Evolutionary conservation across 768 basidiomycete genomes (phyloP), one percentile per base, ranked within the genome.

Genomic region (Calocera viscosa): DNA sequence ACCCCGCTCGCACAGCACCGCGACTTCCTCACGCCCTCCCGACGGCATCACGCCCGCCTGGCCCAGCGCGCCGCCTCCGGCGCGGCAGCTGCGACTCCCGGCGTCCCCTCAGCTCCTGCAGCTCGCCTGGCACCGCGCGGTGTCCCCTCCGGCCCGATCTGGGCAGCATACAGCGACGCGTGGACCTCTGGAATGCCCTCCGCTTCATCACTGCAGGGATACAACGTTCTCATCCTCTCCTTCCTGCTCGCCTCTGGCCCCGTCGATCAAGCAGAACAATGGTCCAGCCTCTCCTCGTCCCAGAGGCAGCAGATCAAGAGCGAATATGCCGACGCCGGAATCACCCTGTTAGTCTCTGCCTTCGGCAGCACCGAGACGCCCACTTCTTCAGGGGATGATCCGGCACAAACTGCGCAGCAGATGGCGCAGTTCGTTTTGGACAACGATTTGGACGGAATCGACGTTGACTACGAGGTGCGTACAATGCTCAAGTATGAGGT

Each of bases 271-370:
- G 69, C 69, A 12, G 33, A 24, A n/a, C 41, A 32, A 7, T 70
- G 70, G 70, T 16, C 60, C 1, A 16, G 8, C 7, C 65, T 70
- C n/a, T n/a, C 63, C 16, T 39, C 32, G 41, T 38, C 49, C 53
- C 22, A 68, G 41, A 68, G 69, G n/a, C 64, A 64, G 14, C 60
- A 70, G 17, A 60, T 70, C 53, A 72, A 72, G 67, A 14, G 41
- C 11, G 65, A 70, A 24, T 73, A 73, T 68, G 65, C 64, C 24
- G 66, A 39, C 10, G 72, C 71, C 26, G 53, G 77, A 32, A 73
- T 76, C 65, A 71, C 71, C 3, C 64, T 76, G 17, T 74, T 77
- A 74, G 74, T 77, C n/a, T 74, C 75, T 32, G 75, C 75, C 3
- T 76, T 76, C 67, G 76, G 76, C 26, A 72, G 75, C 0, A 76